Evolutionary conservation across 257 asterid genomes (phyloP).

Genomic region (Petrea volubilis): DNA sequence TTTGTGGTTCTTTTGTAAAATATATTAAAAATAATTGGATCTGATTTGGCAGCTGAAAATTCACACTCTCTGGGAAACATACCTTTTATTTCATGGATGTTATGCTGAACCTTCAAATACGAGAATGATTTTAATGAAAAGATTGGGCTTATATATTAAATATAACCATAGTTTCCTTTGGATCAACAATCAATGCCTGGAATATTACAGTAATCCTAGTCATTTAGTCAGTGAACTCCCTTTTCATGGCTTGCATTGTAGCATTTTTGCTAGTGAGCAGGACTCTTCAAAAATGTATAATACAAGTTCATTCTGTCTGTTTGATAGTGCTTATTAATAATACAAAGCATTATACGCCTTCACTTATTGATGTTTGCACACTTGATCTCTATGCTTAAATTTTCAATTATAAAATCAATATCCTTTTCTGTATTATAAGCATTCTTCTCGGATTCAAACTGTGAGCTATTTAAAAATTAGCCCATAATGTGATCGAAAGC

Average conservation of each 20-base stretch:
- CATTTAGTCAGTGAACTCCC: not conserved
- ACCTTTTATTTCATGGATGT: not conserved
- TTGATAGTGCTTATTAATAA: not conserved
- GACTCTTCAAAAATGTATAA: not conserved
- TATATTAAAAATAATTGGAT: not conserved
- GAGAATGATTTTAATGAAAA: not conserved
- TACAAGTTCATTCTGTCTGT: not conserved
- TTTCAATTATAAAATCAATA: not conserved
- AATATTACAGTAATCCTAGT: not conserved
- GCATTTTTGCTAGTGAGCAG: not conserved
- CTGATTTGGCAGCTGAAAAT: not conserved
- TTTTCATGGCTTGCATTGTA: not conserved
- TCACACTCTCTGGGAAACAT: not conserved
- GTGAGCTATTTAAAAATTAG: not conserved
- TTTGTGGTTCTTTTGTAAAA: not conserved
- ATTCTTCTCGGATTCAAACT: not conserved
- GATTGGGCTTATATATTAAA: not conserved
- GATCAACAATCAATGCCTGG: not conserved
- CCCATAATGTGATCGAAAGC: not conserved
- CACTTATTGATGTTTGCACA: not conserved
- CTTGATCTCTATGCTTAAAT: not conserved
- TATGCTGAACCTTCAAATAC: not conserved
- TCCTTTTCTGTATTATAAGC: not conserved
- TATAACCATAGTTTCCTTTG: not conserved
- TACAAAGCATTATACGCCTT: not conserved